These are phyloP conservation scores for Chlorella sp. DNA, from an alignment of 139 green algal species.

Conservation along the genomic window DNA sequence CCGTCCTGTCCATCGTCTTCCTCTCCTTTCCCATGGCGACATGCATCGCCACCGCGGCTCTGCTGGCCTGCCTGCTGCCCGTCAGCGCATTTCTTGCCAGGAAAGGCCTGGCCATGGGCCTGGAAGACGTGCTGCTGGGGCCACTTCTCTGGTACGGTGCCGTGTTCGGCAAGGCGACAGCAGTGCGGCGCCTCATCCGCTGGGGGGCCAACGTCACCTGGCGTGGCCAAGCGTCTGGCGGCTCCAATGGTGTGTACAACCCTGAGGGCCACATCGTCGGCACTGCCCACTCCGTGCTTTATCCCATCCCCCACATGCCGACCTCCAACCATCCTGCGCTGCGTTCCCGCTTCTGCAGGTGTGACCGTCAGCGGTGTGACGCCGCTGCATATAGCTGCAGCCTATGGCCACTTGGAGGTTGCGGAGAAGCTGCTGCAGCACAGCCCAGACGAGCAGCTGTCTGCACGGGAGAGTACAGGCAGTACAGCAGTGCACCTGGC, in stretches of 20 bases:
- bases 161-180: background rate
- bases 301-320: no score
- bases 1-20: background rate
- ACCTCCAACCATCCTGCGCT: no score
- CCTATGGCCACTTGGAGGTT: background rate
- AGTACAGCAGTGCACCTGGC: background rate
- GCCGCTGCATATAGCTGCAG: background rate
- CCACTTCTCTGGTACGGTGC: background rate
- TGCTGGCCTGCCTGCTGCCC: background rate
- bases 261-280: background rate
- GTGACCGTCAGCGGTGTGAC: background rate
- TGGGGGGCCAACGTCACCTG: background rate
- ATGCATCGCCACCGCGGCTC: background rate
- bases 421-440: background rate
- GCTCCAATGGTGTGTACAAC: no score
- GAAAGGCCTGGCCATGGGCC: background rate
- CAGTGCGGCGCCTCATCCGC: background rate
- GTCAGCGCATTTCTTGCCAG: background rate
- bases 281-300: background rate
- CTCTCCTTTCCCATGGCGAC: background rate
- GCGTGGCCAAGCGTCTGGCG: no score
- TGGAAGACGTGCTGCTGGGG: background rate
- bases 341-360: background rate
- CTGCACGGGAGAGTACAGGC: background rate
- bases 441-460: background rate